Conservation (phyloP, 2,329 filamentous ascomycete genomes). For the Colletotrichum sp. region DNA sequence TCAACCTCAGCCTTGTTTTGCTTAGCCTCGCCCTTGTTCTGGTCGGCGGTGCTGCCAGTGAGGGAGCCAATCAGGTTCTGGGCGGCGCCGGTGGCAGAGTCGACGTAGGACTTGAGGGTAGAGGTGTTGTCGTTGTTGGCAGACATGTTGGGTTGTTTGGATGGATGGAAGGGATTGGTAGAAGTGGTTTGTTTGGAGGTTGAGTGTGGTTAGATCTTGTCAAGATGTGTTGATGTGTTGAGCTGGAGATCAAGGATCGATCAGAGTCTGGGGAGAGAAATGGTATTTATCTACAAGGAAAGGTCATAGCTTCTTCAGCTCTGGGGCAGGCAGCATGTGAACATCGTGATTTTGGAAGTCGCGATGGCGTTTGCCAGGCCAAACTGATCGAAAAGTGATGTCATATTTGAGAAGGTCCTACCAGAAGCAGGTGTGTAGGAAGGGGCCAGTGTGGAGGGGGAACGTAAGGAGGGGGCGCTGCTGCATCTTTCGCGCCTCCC, state of each 20-base stretch:
- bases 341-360: slow-evolving; percentile 11
- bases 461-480: slow-evolving; percentile 5
- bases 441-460: neutral
- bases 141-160: slow-evolving; percentile 17
- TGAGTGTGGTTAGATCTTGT: neutral
- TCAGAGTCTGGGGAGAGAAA: neutral
- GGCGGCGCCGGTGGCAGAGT: slow-evolving; percentile 73
- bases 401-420: slow-evolving; percentile 11
- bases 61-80: slow-evolving; percentile 76
- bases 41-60: slow-evolving; percentile 73
- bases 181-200: neutral
- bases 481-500: neutral
- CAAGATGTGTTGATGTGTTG: neutral
- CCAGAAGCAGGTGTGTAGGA: neutral
- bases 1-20: slow-evolving; percentile 70
- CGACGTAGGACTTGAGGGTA: slow-evolving; percentile 79
- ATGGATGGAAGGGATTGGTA: neutral
- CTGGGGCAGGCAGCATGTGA: slow-evolving; percentile 11
- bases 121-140: slow-evolving; percentile 54
- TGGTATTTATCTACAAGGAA: slow-evolving; percentile 4
- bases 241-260: fast-evolving
- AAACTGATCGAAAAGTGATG: slow-evolving; percentile 12
- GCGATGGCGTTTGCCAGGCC: neutral
- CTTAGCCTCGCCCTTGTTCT: slow-evolving; percentile 68
- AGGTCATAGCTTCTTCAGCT: neutral